Percentiles rank a stretch among this genome's conserved stretches.
Evolutionary conservation across 1,139 yeast species (phyloP).

Genomic region (Lodderomyces orthopsilosis): DNA sequence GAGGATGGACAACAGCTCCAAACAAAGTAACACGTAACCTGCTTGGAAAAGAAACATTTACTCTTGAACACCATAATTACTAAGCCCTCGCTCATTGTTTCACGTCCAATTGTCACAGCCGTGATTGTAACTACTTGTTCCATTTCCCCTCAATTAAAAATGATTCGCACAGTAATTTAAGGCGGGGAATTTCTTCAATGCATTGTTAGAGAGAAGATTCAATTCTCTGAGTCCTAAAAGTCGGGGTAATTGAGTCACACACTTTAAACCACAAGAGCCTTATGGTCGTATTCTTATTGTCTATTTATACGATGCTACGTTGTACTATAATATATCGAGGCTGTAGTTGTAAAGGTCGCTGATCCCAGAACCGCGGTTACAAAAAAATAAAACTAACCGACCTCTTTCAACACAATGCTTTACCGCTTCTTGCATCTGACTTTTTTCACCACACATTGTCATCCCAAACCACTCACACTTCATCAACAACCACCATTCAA

Average conservation of each 20-base stretch:
- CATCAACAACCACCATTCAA: slow-evolving; percentile 1
- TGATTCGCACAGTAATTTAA: not conserved
- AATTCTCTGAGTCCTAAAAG: not conserved
- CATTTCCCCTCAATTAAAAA: not conserved
- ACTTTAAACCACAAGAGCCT: not conserved
- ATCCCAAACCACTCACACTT: not conserved
- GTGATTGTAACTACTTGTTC: not conserved
- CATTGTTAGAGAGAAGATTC: no score
- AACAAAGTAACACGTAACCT: not conserved
- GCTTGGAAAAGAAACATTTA: no score
- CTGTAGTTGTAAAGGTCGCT: not conserved
- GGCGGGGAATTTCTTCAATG: not conserved
- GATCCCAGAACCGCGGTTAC: not conserved
- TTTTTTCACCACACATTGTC: not conserved
- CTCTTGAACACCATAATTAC: no score
- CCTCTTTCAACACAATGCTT: not conserved
- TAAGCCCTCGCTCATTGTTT: not conserved
- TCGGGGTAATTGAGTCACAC: not conserved
- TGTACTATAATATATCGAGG: not conserved
- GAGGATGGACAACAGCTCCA: no score
- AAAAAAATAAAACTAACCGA: no score
- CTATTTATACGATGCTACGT: not conserved
- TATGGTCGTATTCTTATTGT: not conserved
- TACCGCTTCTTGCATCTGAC: not conserved
- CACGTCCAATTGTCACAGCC: not conserved